Evolutionary conservation across 441 rosid species (phyloP).

Genomic region (Erysimum cheiri): DNA sequence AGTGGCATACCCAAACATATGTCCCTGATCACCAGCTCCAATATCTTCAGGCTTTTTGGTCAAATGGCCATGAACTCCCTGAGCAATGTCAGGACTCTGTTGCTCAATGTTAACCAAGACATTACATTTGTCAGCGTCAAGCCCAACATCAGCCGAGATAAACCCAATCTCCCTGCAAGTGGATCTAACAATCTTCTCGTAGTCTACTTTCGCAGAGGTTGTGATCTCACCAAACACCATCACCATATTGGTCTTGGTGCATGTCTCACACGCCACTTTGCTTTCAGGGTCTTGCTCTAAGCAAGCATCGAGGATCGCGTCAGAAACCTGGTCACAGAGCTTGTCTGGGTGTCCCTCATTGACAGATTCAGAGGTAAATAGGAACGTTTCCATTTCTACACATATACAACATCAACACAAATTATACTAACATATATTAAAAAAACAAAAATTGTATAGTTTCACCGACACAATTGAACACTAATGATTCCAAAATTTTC

Average conservation of each 20-base stretch:
- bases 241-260: slow-evolving; percentile 89
- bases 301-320: slow-evolving; percentile 85
- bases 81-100: slow-evolving; percentile 87
- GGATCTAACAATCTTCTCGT: slow-evolving; percentile 78
- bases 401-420: background rate
- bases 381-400: slow-evolving; percentile 73
- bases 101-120: slow-evolving; percentile 82
- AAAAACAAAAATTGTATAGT: background rate
- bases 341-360: slow-evolving; percentile 91
- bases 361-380: slow-evolving; percentile 86
- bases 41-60: slow-evolving; percentile 83
- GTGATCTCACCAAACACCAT: slow-evolving; percentile 92
- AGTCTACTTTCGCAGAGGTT: slow-evolving; percentile 68
- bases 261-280: slow-evolving; percentile 90
- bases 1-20: slow-evolving; percentile 82
- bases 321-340: slow-evolving; percentile 85
- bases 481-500: background rate
- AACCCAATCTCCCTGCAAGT: slow-evolving; percentile 82
- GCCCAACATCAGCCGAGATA: slow-evolving; percentile 73
- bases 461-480: slow-evolving; percentile 35
- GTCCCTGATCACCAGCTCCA: slow-evolving; percentile 90
- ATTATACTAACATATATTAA: background rate
- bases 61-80: slow-evolving; percentile 82
- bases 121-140: slow-evolving; percentile 77
- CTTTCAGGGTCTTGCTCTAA: slow-evolving; percentile 84